Percentiles rank a stretch among this genome's conserved stretches.
These are phyloP conservation scores for Axilococcus clingmanii DNA, from an alignment of 139 green algal species.

Conservation along the genomic window DNA sequence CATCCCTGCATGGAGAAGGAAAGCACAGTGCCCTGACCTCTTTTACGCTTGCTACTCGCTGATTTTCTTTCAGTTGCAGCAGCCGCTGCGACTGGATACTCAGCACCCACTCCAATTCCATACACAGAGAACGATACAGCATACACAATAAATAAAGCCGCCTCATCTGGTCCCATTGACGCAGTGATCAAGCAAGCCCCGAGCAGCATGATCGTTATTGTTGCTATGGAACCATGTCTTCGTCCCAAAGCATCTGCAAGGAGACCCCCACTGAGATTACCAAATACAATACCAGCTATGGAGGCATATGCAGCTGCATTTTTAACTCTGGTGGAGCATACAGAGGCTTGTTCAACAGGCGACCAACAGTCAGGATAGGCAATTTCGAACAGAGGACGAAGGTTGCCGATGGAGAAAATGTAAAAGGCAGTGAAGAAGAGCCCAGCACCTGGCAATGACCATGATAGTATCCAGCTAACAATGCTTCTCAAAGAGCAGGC, in stretches of 20 bases:
- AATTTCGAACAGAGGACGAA: constrained; percentile 12
- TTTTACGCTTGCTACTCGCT: constrained; percentile 20
- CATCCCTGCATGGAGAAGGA: constrained; percentile 17
- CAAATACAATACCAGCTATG: constrained; percentile 41
- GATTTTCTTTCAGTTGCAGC: constrained; percentile 66
- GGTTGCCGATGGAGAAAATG: constrained; percentile 40
- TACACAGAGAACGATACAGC: constrained; percentile 28
- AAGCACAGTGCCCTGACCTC: constrained; percentile 24
- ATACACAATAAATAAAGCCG: constrained; percentile 46
- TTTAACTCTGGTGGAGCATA: constrained; percentile 17
- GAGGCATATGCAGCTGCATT: constrained; percentile 12
- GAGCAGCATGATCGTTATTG: constrained; percentile 51
- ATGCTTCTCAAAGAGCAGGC: no score
- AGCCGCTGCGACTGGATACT: constrained; percentile 67
- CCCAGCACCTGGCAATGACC: constrained; percentile 8
- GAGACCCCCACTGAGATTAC: constrained; percentile 36
- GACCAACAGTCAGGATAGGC: constrained; percentile 10
- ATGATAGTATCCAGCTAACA: neutral
- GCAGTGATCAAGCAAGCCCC: constrained; percentile 46
- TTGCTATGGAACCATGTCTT: constrained; percentile 48
- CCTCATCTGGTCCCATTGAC: constrained; percentile 1
- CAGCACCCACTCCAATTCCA: constrained; percentile 45
- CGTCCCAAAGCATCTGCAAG: constrained; percentile 49
- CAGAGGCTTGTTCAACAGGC: neutral
- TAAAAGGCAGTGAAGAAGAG: constrained; percentile 35